Conservation (phyloP, 2,329 filamentous ascomycete genomes). For the Epichloe coenophiala region DNA sequence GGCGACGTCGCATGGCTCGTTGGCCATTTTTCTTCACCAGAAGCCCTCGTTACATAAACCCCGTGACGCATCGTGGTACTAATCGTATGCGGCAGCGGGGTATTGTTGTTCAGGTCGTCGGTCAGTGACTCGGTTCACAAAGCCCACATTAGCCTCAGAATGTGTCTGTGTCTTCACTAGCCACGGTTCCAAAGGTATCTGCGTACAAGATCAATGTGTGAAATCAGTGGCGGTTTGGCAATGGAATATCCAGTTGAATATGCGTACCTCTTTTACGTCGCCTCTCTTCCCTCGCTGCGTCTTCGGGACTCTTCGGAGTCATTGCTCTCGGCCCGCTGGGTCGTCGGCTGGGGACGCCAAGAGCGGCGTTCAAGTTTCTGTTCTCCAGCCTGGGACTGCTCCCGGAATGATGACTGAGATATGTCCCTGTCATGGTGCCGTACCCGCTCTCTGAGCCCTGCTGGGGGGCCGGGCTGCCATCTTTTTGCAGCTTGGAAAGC, state of each 20-base stretch:
- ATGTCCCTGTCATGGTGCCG: conserved; percentile 31
- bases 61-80: too few species aligned
- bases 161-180: conserved; percentile 23
- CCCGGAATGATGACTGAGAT: conserved; percentile 36
- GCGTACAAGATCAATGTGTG: background rate
- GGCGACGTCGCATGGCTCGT: too few species aligned
- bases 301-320: conserved; percentile 41
- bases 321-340: conserved; percentile 48
- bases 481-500: conserved; percentile 34
- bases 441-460: conserved; percentile 43
- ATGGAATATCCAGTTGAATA: background rate
- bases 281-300: conserved; percentile 31
- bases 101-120: too few species aligned
- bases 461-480: conserved; percentile 43
- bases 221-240: background rate
- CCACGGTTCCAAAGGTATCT: conserved; percentile 18
- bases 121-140: too few species aligned
- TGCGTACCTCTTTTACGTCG: conserved; percentile 44
- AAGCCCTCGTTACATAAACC: too few species aligned
- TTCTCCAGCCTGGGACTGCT: conserved; percentile 46
- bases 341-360: conserved; percentile 36
- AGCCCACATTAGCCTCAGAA: conserved; percentile 12
- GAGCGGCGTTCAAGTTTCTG: conserved; percentile 39
- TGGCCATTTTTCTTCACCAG: too few species aligned
- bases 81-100: too few species aligned